A percentile compares a stretch with the other conserved stretches of the same genome.
Conservation (phyloP, 1,284 basidiomycete species). For the Earliella scabrosa region DNA sequence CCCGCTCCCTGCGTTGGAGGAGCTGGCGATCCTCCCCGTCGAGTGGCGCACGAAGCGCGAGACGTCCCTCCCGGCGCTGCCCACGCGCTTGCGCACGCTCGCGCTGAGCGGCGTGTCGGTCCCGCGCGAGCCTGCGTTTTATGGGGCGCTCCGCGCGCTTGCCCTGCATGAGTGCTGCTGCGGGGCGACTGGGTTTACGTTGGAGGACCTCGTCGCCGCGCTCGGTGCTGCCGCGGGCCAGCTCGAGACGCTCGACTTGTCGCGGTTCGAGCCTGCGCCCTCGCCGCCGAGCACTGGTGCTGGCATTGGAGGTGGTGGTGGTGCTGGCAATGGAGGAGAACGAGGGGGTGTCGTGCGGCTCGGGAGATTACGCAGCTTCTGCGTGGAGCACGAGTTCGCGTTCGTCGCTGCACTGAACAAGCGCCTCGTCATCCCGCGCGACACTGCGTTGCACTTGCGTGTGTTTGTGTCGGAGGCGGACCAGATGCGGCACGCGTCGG, state of each 20-base stretch:
- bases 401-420: not conserved
- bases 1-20: not conserved
- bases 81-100: not conserved
- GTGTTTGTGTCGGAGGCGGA: not conserved
- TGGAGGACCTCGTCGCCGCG: slow-evolving; percentile 2
- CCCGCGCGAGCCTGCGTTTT: slow-evolving; percentile 1
- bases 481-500: not conserved
- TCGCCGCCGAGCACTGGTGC: too few relatives aligned
- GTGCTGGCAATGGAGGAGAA: too few relatives aligned
- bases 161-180: slow-evolving; percentile 6
- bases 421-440: not conserved
- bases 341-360: not conserved
- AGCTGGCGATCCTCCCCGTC: not conserved
- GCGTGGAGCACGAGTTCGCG: not conserved
- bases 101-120: slow-evolving; percentile 5
- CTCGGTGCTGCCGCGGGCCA: not conserved
- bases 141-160: not conserved
- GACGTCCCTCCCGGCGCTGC: not conserved
- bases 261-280: not conserved
- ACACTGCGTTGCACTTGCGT: not conserved
- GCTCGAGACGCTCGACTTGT: slow-evolving; percentile 10
- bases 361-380: not conserved
- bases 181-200: not conserved
- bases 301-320: not conserved
- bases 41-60: not conserved